Base-by-base conservation (phyloP, 225 moss, liverwort and hornwort species). In the Pleurozium schreberi region DNA sequence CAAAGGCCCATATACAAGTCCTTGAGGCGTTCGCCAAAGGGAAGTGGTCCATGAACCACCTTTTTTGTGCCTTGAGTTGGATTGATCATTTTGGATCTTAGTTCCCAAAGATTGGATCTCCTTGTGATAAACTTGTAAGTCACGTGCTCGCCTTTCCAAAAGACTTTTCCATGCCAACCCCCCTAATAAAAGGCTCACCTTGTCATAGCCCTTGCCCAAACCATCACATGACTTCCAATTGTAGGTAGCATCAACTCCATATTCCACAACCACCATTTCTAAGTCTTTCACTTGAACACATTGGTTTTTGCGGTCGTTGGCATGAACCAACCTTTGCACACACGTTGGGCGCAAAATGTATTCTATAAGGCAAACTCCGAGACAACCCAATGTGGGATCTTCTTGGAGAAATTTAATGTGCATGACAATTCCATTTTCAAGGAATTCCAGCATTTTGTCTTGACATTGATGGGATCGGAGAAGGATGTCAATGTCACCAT, bases 41-140 rank as follows among this genome's bases (percentile, higher is more conserved):
- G 1, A 59, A 34, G 33, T 10, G 17, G 34, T 16, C 3, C 1
- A 71, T 25, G 5, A 11, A 34, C 5, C 33, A 71, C 10, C n/a
- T 4, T 58, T 8, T 5, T 23, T 17, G 11, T 14, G 3, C 3
- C 4, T 84, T 1, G 2, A 58, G 31, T 31, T 34, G 5, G 16
- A 64, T 0, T 14, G 8, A 43, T 71, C 16, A 45, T 11, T 26
- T 45, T 5, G 6, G 7, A 0, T 45, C 1, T 1, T 9, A 11
- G 21, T 20, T 9, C 3, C 7, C 1, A 19, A 33, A 18, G 17
- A 34, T 9, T 53, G 6, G 5, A 83, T 50, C 16, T 40, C 5
- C 8, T 21, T 17, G 3, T 50, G 19, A 76, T 59, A 90, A 11
- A n/a, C 7, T 20, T 36, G 1, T 0, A 90, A 14, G 2, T 34